phyloP scores from a whole-genome alignment of 441 rosid genomes.

The Populus hybrid region DNA sequence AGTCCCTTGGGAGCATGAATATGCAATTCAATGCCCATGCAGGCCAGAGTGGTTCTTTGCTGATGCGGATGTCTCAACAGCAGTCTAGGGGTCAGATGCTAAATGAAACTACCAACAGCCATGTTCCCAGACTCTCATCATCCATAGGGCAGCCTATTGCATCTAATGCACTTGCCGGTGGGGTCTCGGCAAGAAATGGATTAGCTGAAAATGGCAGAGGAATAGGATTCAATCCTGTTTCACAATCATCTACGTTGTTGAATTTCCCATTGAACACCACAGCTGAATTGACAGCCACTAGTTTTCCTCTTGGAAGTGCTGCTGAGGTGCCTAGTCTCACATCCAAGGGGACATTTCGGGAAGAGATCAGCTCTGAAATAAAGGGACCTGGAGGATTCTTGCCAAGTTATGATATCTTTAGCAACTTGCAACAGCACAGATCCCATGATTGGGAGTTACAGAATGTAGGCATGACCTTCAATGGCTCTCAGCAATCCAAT shows the following conservation, averaged over 20 bases:
- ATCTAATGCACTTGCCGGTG: slow-evolving; percentile 44
- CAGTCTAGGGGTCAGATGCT: slow-evolving; percentile 43
- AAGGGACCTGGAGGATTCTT: slow-evolving; percentile 49
- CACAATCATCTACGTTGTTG: slow-evolving; percentile 51
- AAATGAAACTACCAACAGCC: slow-evolving; percentile 30
- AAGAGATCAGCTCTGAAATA: slow-evolving; percentile 48
- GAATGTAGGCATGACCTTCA: slow-evolving; percentile 52
- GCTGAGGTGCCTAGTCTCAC: slow-evolving; percentile 46
- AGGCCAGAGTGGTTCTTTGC: slow-evolving; percentile 41
- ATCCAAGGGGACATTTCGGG: slow-evolving; percentile 47
- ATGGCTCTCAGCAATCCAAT: slow-evolving; percentile 45
- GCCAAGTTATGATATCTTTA: slow-evolving; percentile 52
- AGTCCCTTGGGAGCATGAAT: slow-evolving; percentile 41
- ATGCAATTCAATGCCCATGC: slow-evolving; percentile 45
- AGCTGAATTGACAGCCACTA: slow-evolving; percentile 45
- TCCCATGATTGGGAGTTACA: slow-evolving; percentile 66
- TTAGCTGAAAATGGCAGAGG: slow-evolving; percentile 54
- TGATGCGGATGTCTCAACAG: slow-evolving; percentile 52
- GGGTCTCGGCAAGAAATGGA: slow-evolving; percentile 40
- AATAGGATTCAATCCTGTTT: slow-evolving; percentile 37
- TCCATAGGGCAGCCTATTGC: slow-evolving; percentile 45
- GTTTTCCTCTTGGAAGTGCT: slow-evolving; percentile 53
- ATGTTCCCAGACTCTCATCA: slow-evolving; percentile 40
- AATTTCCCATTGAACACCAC: slow-evolving; percentile 50
- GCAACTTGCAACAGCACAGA: slow-evolving; percentile 53